Percentiles rank a stretch among this genome's conserved stretches.
These are phyloP conservation scores for Phallus indusiatus DNA, from an alignment of 768 basidiomycete species.

Conservation along the genomic window DNA sequence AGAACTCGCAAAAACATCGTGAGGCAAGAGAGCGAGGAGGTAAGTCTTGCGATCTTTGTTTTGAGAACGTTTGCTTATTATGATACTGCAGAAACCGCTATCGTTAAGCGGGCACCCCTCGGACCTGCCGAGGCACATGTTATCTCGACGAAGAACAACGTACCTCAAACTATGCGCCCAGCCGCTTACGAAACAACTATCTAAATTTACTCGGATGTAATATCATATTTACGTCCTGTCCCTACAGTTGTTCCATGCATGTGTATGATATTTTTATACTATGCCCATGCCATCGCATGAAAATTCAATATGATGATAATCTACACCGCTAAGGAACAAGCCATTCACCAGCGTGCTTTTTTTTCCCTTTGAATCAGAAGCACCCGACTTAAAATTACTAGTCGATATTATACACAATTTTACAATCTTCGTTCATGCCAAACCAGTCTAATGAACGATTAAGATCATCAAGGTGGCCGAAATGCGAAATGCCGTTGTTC, in stretches of 20 bases:
- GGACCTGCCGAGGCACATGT: conserved; percentile 72
- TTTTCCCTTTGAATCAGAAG: background rate
- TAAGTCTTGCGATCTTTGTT: conserved; percentile 30
- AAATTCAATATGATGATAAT: background rate
- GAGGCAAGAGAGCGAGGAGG: conserved; percentile 89
- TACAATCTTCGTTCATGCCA: conserved; percentile 50
- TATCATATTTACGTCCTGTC: background rate
- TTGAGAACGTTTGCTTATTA: conserved; percentile 1
- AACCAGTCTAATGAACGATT: conserved; percentile 56
- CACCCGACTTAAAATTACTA: background rate
- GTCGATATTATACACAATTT: conserved; percentile 18
- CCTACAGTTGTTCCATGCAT: background rate
- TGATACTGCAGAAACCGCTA: conserved; percentile 53
- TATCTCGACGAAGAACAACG: conserved; percentile 65
- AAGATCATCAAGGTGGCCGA: conserved; percentile 37
- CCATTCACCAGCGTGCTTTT: too few relatives aligned
- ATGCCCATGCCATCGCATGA: background rate
- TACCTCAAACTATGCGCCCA: conserved; percentile 88
- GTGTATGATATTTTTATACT: background rate
- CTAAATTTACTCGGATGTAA: conserved; percentile 34
- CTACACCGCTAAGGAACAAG: too few relatives aligned
- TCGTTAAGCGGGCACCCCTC: conserved; percentile 77
- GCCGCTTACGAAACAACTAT: conserved; percentile 95
- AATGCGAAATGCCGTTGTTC: conserved; percentile 30
- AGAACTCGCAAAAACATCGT: conserved; percentile 73